Conservation (phyloP, 441 rosid genomes). For the Populus tomentosa region DNA sequence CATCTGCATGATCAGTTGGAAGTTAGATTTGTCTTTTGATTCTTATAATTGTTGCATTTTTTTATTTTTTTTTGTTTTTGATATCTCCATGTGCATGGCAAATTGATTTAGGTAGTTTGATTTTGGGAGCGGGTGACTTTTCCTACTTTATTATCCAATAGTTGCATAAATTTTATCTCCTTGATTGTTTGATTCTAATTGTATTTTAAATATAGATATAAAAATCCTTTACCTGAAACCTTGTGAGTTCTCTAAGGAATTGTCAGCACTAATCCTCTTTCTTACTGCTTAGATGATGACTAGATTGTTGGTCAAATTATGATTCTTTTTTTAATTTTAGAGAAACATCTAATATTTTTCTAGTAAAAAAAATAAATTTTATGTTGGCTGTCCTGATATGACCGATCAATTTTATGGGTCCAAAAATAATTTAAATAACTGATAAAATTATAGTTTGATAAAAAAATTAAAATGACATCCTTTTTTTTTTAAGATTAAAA, state of each 20-base stretch:
- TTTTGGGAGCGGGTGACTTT: too few relatives aligned
- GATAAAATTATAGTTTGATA: too few relatives aligned
- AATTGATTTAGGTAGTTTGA: too few relatives aligned
- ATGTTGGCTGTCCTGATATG: too few relatives aligned
- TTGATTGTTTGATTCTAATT: not conserved
- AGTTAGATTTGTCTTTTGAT: not conserved
- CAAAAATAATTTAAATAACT: accelerated
- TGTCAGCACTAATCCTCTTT: not conserved
- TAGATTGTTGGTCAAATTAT: too few relatives aligned
- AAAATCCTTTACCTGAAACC: not conserved
- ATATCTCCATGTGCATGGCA: too few relatives aligned
- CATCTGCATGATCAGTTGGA: not conserved
- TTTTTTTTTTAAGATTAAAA: too few relatives aligned
- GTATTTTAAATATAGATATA: not conserved
- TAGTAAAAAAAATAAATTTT: too few relatives aligned
- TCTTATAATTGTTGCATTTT: not conserved
- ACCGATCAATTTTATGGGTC: accelerated
- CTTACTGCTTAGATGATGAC: not conserved
- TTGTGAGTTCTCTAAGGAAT: not conserved
- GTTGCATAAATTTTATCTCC: not conserved
- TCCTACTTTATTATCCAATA: too few relatives aligned
- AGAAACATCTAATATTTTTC: too few relatives aligned
- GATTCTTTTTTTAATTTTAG: too few relatives aligned
- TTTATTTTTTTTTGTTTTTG: not conserved
- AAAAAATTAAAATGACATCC: too few relatives aligned